Evolutionary conservation across 2,329 filamentous ascomycete genomes (phyloP), one percentile per base, ranked within the genome.

Genomic region (Plectosphaerella cucumerina): DNA sequence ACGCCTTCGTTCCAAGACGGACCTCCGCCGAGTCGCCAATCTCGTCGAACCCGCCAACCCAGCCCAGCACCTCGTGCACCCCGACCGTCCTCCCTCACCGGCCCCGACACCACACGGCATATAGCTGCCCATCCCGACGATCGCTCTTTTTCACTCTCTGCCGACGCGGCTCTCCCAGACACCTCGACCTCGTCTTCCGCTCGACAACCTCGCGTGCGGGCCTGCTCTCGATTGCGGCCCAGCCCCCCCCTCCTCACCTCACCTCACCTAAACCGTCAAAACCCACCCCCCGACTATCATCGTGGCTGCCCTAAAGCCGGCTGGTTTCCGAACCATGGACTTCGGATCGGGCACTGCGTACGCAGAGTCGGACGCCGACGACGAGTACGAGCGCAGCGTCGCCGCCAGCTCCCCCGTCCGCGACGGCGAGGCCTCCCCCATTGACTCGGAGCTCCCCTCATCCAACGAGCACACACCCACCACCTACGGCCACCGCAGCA

Each of bases 331-430:
- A 47, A 64, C 62, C 50, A 82, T 82, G 80, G 80, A 78, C 66
- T 85, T 85, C 71, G 80, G 82, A 62, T 76, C 77, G 56, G 82
- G 82, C 63, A 85, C 83, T 58, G 82, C 84, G 54, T 91, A 90
- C 69, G 84, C 88, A 67, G 88, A 90, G 71, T 90, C 84, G 58
- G 88, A 90, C 65, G 87, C 86, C 61, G 88, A 90, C 70, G 89
- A 92, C 70, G 89, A 92, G 74, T 90, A 90, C 67, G 87, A 91
- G 77, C 78, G 86, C 64, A 85, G 84, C 67, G 76, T 86, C 59
- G 78, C 81, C 62, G 81, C 84, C 63, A 83, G 80, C 66, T 87
- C 85, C 6, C 87, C 85, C 53, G 80, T 82, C 58, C 79, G 75
- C 58, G 85, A 89, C 65, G 86, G 82, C 60, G 86, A 89, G 65